Conservation (phyloP, 176 grass and related monocot genomes). For the Carex cristatella region DNA sequence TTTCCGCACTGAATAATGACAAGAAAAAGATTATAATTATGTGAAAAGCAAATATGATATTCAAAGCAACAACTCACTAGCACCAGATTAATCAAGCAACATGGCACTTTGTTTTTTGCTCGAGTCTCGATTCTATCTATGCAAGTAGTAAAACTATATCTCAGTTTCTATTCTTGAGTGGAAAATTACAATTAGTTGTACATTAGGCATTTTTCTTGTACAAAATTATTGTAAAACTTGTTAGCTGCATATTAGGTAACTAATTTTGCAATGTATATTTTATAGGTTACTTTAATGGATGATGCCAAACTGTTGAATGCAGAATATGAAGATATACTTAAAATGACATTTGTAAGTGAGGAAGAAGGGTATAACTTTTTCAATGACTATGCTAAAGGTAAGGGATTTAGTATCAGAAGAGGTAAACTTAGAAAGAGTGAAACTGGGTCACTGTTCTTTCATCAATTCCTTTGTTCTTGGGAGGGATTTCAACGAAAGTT, state of each 20-base stretch:
- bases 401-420: conserved; percentile 22
- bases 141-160: background rate
- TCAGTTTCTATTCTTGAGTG: background rate
- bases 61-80: background rate
- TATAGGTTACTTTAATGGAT: background rate
- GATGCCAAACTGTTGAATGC: background rate
- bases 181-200: background rate
- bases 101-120: background rate
- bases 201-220: background rate
- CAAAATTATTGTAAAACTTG: background rate
- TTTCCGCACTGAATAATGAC: background rate
- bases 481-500: background rate
- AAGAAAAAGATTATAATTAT: background rate
- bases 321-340: conserved; percentile 16
- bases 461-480: conserved; percentile 10
- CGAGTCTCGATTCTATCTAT: background rate
- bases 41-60: background rate
- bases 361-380: conserved; percentile 16
- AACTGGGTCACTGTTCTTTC: conserved; percentile 1
- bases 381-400: conserved; percentile 9
- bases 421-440: background rate
- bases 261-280: background rate
- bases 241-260: background rate
- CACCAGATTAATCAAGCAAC: background rate
- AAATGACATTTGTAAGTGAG: conserved; percentile 15